Evolutionary conservation across 352 stramenopile genomes (phyloP).

Genomic region (Blastocystis sp.): DNA sequence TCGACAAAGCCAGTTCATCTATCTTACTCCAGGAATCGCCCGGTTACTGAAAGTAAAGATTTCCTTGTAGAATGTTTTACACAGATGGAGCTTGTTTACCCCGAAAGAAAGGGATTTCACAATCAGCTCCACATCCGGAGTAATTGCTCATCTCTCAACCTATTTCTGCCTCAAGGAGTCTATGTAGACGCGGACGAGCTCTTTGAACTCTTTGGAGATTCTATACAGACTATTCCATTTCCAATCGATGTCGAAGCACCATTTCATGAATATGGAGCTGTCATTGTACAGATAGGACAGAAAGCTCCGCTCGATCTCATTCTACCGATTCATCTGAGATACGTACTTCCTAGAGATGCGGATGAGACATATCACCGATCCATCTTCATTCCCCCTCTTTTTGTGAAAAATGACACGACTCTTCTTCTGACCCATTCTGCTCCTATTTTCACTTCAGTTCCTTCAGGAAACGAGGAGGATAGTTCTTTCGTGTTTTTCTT

Average conservation of each 20-base stretch:
- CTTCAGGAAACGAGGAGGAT: background rate
- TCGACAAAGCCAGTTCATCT: background rate
- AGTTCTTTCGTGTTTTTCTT: background rate
- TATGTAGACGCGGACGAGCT: constrained; percentile 7
- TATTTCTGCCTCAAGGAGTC: background rate
- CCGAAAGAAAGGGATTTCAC: background rate
- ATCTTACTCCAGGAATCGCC: background rate
- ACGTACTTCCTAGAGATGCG: background rate
- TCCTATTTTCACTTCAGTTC: background rate
- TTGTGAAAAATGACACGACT: background rate
- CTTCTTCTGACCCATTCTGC: background rate
- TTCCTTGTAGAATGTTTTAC: background rate
- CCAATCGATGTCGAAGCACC: background rate
- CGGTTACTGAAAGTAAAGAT: background rate
- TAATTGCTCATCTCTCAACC: background rate
- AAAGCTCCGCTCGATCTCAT: background rate
- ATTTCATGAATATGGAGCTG: background rate
- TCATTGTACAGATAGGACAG: background rate
- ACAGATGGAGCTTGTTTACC: background rate
- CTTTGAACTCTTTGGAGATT: background rate
- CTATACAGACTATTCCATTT: background rate
- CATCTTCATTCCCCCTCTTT: background rate
- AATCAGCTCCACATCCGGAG: background rate
- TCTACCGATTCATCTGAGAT: constrained; percentile 15
- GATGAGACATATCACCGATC: background rate